Evolutionary conservation across 2,329 filamentous ascomycete species (phyloP), one percentile per base, ranked within the genome.

Genomic region (Orbilia blumenaviensis): DNA sequence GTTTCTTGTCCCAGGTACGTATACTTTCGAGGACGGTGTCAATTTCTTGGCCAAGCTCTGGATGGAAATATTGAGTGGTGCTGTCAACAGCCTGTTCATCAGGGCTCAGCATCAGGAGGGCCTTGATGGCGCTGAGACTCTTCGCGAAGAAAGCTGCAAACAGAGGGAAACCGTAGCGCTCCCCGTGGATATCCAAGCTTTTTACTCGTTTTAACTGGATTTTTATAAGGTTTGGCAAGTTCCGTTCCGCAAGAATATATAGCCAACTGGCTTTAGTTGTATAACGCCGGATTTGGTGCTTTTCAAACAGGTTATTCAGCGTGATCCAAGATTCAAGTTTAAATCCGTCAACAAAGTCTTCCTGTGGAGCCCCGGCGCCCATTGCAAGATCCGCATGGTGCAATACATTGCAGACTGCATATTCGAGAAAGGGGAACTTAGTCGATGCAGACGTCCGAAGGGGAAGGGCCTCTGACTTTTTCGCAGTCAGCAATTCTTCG

Each of bases 341-440:
- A 34, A 84, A 83, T 0, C 16, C 5, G 5, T 64, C n/a, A 1
- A 85, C 25, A 72, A 85, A 84, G 0, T 64, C 44, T 1, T 61
- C 44, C 75, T 84, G 82, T 14, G 63, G n/a, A 34, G 83, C 78
- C 3, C 67, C 76, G 27, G 23, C 9, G 2, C 78, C 72, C 63
- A 81, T 78, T 56, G 84, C 83, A 21, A 16, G 34, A 34, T 86
- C 79, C 5, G 85, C 82, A 68, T 87, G 85, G 48, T 80, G 73
- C 16, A 86, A 79, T 5, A 85, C 42, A 61, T 84, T 80, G 2
- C 78, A 75, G 9, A 83, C 79, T 16, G 85, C 83, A 78, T 87
- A 87, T 62, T 83, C 76, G 5, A 88, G 80, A 48, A 88, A 86
- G 1, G 85, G 42, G 10, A 46, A 46, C 14, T 23, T 46, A 10